Evolutionary conservation across 208 protist genomes (phyloP).

Genomic region (Leishmania guyanensis): DNA sequence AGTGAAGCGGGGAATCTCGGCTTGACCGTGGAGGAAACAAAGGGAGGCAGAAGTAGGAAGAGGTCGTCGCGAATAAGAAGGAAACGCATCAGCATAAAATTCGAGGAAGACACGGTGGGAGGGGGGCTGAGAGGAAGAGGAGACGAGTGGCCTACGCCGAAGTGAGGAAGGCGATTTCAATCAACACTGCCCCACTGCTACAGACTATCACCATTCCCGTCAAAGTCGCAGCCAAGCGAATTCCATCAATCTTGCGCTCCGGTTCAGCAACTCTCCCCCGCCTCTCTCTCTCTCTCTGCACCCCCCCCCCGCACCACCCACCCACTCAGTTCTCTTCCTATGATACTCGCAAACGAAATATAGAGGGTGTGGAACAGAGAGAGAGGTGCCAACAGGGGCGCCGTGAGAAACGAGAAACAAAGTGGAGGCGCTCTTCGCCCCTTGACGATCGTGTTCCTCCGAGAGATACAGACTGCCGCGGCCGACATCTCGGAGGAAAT

Average conservation of each 20-base stretch:
- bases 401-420: background rate
- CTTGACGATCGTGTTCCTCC: background rate
- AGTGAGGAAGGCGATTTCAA: background rate
- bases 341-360: background rate
- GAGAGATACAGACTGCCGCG: background rate
- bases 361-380: background rate
- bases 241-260: background rate
- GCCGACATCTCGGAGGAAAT: background rate
- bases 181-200: background rate
- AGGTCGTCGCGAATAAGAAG: background rate
- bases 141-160: background rate
- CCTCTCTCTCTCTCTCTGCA: too few relatives aligned
- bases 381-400: background rate
- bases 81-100: background rate
- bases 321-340: background rate
- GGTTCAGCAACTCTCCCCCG: background rate
- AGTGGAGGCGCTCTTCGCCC: background rate
- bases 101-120: background rate
- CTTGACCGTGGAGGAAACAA: background rate
- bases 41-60: background rate
- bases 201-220: background rate
- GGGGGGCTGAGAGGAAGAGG: background rate
- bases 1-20: background rate
- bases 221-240: background rate
- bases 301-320: background rate